Conservation (phyloP, 1,284 basidiomycete species). For the Peniophora sp. region DNA sequence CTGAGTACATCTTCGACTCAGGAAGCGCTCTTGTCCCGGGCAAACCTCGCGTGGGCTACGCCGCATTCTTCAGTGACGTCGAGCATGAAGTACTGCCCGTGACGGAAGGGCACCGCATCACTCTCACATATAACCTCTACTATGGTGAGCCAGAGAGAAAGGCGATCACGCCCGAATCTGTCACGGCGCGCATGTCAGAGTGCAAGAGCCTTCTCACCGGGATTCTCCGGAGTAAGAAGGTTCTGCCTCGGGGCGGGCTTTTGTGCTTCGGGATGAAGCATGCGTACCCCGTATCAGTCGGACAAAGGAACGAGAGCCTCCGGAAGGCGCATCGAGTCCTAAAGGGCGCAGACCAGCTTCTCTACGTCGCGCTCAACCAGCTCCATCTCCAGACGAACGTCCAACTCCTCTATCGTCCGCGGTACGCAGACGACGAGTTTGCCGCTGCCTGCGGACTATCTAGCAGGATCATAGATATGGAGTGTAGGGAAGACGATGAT, state of each 20-base stretch:
- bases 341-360: not conserved
- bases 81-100: conserved; percentile 37
- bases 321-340: not conserved
- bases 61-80: conserved; percentile 34
- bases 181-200: not conserved
- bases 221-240: not conserved
- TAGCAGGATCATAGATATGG: too few relatives aligned
- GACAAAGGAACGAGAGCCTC: not conserved
- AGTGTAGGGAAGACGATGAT: too few relatives aligned
- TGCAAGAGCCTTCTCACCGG: too few relatives aligned
- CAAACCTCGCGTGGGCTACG: conserved; percentile 13
- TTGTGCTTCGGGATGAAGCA: not conserved
- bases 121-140: conserved; percentile 34
- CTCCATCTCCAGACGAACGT: not conserved
- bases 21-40: conserved; percentile 4
- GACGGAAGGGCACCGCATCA: conserved; percentile 30
- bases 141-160: conserved; percentile 10
- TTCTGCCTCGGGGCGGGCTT: not conserved
- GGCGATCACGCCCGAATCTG: not conserved
- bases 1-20: conserved; percentile 7
- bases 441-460: not conserved
- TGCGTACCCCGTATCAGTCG: not conserved
- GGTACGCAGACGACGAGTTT: not conserved
- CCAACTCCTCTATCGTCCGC: not conserved
- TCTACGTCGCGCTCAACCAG: not conserved